Conservation (phyloP, 768 basidiomycete genomes). For the Coprinopsis marcescibilis region DNA sequence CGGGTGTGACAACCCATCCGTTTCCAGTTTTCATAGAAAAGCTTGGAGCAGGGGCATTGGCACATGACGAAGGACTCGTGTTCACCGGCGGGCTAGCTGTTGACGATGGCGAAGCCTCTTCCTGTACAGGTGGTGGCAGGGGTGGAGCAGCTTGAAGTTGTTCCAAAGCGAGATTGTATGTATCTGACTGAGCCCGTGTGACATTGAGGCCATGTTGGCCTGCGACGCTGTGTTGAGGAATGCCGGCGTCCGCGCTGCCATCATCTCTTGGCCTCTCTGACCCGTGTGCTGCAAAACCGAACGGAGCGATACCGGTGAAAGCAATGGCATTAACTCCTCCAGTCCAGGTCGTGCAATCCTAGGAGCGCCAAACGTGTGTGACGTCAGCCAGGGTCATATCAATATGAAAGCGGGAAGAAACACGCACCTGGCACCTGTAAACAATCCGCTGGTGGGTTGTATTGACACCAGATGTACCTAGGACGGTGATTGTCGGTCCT, state of each 20-base stretch:
- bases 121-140: background rate
- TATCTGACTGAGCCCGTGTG: background rate
- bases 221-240: constrained; percentile 6
- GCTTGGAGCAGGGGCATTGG: constrained; percentile 3
- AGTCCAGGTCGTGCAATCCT: constrained; percentile 7
- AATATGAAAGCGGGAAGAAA: background rate
- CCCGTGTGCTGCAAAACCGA: constrained; percentile 7
- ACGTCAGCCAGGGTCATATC: background rate
- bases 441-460: constrained; percentile 5
- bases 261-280: constrained; percentile 1
- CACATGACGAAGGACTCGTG: constrained; percentile 3
- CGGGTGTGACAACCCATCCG: constrained; percentile 7
- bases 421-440: constrained; percentile 2
- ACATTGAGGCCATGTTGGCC: constrained; percentile 3
- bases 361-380: background rate
- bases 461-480: constrained; percentile 4
- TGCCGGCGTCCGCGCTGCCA: background rate
- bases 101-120: background rate
- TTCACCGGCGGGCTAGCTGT: background rate
- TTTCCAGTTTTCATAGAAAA: constrained; percentile 1
- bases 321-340: constrained; percentile 3
- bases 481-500: constrained; percentile 1
- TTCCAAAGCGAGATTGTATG: constrained; percentile 1
- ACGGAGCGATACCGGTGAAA: background rate
- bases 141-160: background rate